phyloP scores from a whole-genome alignment of 352 stramenopile species.

The Phytopythium mirpurense region DNA sequence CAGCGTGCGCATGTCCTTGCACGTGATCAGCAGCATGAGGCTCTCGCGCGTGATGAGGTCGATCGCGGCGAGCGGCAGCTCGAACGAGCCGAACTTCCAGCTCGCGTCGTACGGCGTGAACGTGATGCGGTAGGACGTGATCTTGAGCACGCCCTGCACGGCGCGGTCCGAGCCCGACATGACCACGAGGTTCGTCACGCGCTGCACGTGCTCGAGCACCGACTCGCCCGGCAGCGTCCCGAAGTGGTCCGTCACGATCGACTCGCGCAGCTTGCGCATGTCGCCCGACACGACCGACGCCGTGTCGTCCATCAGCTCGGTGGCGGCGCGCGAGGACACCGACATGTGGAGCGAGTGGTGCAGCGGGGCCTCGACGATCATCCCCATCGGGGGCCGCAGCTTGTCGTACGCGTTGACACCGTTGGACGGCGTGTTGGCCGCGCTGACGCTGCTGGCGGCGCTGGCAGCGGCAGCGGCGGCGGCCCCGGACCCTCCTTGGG shows the following conservation, averaged over 20 bases:
- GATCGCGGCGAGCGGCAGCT: conserved; percentile 73
- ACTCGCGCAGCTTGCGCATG: conserved; percentile 42
- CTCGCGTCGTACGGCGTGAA: conserved; percentile 84
- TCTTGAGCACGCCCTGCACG: conserved; percentile 81
- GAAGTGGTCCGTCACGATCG: conserved; percentile 62
- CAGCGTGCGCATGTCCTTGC: conserved; percentile 78
- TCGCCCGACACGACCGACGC: conserved; percentile 27
- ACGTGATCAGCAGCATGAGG: conserved; percentile 75
- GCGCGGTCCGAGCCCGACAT: conserved; percentile 80
- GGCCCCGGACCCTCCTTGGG: neutral
- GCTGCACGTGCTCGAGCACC: conserved; percentile 77
- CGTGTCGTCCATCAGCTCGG: conserved; percentile 27
- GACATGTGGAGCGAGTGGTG: conserved; percentile 1
- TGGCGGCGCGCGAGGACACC: conserved; percentile 10
- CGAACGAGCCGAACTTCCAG: conserved; percentile 83
- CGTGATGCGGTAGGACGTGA: conserved; percentile 78
- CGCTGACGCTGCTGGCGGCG: neutral
- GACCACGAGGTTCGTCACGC: conserved; percentile 80
- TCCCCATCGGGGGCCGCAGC: too few relatives aligned
- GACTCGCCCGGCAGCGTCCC: conserved; percentile 52
- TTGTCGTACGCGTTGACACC: conserved; percentile 4
- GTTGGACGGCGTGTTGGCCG: neutral
- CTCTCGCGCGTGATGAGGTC: conserved; percentile 74
- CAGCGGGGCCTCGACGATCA: too few relatives aligned
- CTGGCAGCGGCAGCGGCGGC: neutral